Evolutionary conservation across 768 basidiomycete species (phyloP).

Genomic region (Pisolithus tinctorius): DNA sequence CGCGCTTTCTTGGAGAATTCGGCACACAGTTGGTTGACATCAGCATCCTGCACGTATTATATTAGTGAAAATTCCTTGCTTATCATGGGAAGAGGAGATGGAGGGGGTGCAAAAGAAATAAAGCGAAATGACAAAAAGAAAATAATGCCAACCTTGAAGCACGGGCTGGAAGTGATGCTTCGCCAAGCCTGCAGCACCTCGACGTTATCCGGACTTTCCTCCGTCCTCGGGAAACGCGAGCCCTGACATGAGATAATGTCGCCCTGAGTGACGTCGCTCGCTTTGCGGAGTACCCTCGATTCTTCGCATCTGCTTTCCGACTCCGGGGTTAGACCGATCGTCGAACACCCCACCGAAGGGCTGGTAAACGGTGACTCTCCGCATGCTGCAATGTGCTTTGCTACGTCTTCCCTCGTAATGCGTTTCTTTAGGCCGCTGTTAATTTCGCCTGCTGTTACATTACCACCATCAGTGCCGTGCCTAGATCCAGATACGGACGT

Average conservation of each 20-base stretch:
- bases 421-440: conserved; percentile 15
- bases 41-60: conserved; percentile 47
- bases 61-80: background rate
- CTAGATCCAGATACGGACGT: conserved; percentile 7
- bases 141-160: conserved; percentile 56
- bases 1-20: conserved; percentile 78
- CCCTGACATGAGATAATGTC: conserved; percentile 61
- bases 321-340: conserved; percentile 1
- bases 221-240: conserved; percentile 60
- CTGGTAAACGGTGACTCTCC: conserved; percentile 58
- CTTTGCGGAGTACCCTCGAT: conserved; percentile 29
- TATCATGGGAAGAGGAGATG: too few species aligned
- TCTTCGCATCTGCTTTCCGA: background rate
- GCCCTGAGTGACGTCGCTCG: conserved; percentile 36
- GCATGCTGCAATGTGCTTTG: conserved; percentile 39
- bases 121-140: background rate
- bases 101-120: too few species aligned
- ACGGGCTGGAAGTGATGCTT: conserved; percentile 65
- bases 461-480: conserved; percentile 29
- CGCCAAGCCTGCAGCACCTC: conserved; percentile 78
- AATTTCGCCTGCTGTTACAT: conserved; percentile 10
- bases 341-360: conserved; percentile 18
- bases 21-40: conserved; percentile 71
- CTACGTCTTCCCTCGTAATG: conserved; percentile 44
- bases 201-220: conserved; percentile 65